phyloP scores from a whole-genome alignment of 1,284 basidiomycete species.

The Calocybe gambosa region DNA sequence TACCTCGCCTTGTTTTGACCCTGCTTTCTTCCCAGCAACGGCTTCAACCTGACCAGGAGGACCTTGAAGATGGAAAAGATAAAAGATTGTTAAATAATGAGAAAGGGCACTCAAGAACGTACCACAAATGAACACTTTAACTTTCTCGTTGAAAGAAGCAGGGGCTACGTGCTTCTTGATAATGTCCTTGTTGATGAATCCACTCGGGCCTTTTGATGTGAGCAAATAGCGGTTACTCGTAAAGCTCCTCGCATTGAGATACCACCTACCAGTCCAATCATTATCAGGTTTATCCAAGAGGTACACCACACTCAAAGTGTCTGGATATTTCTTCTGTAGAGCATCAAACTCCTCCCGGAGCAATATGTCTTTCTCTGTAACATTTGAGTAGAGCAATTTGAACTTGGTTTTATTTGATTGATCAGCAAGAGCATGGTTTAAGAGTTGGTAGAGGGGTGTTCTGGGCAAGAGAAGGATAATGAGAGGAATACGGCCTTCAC shows the following conservation, averaged over 20 bases:
- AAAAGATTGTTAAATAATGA: not conserved
- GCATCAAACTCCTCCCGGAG: conserved; percentile 78
- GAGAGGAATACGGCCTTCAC: conserved; percentile 6
- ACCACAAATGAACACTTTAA: conserved; percentile 90
- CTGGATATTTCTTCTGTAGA: conserved; percentile 64
- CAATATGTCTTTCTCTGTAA: conserved; percentile 88
- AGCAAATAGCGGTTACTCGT: not conserved
- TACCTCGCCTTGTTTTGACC: conserved; percentile 80
- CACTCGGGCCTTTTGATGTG: conserved; percentile 45
- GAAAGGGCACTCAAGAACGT: conserved; percentile 19
- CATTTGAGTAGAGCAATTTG: conserved; percentile 88
- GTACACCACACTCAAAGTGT: conserved; percentile 80
- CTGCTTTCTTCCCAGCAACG: conserved; percentile 74
- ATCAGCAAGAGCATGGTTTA: conserved; percentile 69
- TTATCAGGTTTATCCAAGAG: conserved; percentile 74
- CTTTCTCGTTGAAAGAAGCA: conserved; percentile 67
- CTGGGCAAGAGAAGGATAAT: conserved; percentile 27
- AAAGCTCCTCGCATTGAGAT: not conserved
- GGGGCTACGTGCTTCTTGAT: conserved; percentile 71
- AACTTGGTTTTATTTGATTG: conserved; percentile 89
- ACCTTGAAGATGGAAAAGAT: conserved; percentile 33
- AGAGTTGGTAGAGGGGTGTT: conserved; percentile 72
- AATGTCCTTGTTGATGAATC: conserved; percentile 69
- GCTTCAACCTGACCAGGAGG: conserved; percentile 84
- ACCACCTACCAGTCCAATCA: conserved; percentile 62